Evolutionary conservation across 257 asterid species (phyloP), one percentile per base, ranked within the genome.

Genomic region (Orobanche coerulescens): DNA sequence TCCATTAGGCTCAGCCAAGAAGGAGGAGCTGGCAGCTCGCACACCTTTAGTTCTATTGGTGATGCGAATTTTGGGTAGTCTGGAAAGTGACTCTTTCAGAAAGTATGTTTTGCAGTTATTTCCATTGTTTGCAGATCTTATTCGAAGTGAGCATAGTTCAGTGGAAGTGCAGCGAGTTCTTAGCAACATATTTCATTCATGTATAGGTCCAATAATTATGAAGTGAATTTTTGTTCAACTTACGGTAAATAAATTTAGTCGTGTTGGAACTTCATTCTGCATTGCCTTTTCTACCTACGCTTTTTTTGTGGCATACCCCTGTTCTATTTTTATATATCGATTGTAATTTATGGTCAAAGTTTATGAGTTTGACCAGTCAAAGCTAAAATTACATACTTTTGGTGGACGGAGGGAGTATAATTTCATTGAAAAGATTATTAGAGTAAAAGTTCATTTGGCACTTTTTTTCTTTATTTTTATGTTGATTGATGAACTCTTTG

Each of bases 91-190:
- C 66, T 72, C 72, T 31, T 84, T 85, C 74, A 76, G 73, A 70
- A 83, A 73, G 66, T 75, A 80, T 64, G 71, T 74, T 56, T 78
- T 84, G 12, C 77, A 68, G 73, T 71, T 90, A 59, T 85, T 83
- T 65, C 97, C 97, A 0, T 58, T 85, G 73, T 71, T 90, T 44
- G 84, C 84, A 58, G 90, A 85, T 77, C 94, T 90, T 57, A 90
- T 90, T 50, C 85, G 96, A 66, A 87, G 97, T 56, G 97, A 90
- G 82, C 97, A 90, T 62, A 80, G 85, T 65, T 84, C 97, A 40
- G 64, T 66, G 52, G 97, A 90, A 70, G 87, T 90, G 70, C 97
- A 90, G 81, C 79, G 70, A 39, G 80, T 77, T 22, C 80, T 90
- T 5, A 78, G 94, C 83, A 72, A 66, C 78, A 74, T 90, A 55